phyloP scores from a whole-genome alignment of 257 asterid species.

The Nicotiana otophora region DNA sequence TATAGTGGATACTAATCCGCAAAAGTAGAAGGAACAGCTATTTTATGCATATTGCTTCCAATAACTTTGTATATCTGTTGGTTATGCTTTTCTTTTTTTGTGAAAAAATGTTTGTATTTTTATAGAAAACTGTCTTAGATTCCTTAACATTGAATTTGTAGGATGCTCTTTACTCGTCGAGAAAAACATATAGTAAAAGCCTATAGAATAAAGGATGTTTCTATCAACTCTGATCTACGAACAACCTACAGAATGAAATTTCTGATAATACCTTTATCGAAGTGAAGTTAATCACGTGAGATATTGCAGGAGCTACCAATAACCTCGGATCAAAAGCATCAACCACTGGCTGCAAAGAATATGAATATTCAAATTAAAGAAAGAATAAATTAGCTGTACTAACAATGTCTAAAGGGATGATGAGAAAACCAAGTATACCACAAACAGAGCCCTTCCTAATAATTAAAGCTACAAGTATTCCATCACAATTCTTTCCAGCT shows the following conservation, averaged over 20 bases:
- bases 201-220: background rate
- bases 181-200: background rate
- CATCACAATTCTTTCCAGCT: background rate
- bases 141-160: background rate
- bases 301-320: conserved; percentile 91
- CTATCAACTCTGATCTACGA: background rate
- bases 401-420: background rate
- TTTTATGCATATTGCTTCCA: background rate
- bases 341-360: conserved; percentile 40
- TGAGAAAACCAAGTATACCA: background rate
- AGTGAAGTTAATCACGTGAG: conserved; percentile 59
- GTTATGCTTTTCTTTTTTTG: background rate
- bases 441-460: background rate
- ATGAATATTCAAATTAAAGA: background rate
- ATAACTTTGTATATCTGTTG: background rate
- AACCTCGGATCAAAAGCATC: conserved; percentile 98
- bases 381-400: background rate
- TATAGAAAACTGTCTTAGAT: background rate
- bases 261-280: conserved; percentile 24
- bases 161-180: background rate
- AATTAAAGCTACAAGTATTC: background rate
- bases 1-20: background rate
- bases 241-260: background rate
- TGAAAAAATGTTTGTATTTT: background rate
- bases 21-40: background rate